Percentiles rank a stretch among this genome's conserved stretches.
Conservation (phyloP, 2,329 filamentous ascomycete species). For the Xylaria sp. region DNA sequence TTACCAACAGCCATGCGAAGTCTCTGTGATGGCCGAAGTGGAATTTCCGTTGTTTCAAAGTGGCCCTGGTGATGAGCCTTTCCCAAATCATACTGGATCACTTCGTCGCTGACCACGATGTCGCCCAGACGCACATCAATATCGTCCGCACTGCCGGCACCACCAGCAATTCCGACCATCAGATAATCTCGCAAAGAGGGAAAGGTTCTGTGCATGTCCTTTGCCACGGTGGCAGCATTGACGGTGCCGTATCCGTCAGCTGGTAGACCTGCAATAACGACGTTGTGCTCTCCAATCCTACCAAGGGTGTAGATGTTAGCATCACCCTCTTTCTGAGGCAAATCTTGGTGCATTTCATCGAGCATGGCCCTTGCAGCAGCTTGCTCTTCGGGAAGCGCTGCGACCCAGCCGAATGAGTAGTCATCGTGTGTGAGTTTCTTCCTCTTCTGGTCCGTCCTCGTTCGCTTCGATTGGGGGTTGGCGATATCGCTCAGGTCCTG, state of each 20-base stretch:
- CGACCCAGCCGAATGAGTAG: slow-evolving; percentile 51
- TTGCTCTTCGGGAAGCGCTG: slow-evolving; percentile 49
- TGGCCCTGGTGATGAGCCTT: slow-evolving; percentile 16
- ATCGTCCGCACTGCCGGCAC: slow-evolving; percentile 32
- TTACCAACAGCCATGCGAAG: slow-evolving; percentile 13
- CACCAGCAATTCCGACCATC: slow-evolving; percentile 48
- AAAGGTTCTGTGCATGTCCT: slow-evolving; percentile 38
- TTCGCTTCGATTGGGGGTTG: background rate
- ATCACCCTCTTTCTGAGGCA: slow-evolving; percentile 30
- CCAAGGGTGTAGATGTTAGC: slow-evolving; percentile 43
- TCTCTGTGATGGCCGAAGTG: slow-evolving; percentile 4
- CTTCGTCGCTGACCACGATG: slow-evolving; percentile 40
- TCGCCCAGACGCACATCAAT: slow-evolving; percentile 47
- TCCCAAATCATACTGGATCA: slow-evolving; percentile 37
- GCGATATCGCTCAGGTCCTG: background rate
- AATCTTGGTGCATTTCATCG: slow-evolving; percentile 44
- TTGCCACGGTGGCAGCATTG: slow-evolving; percentile 38
- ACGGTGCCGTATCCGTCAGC: slow-evolving; percentile 33
- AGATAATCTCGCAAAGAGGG: slow-evolving; percentile 38
- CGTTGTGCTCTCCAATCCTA: slow-evolving; percentile 33
- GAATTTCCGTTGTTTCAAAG: slow-evolving; percentile 20
- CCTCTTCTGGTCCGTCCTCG: background rate
- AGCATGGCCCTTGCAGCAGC: slow-evolving; percentile 47
- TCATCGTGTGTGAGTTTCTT: slow-evolving; percentile 6
- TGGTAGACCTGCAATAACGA: slow-evolving; percentile 42